Evolutionary conservation across 2,329 filamentous ascomycete genomes (phyloP), one percentile per base, ranked within the genome.

Genomic region (Neocucurbitaria cava): DNA sequence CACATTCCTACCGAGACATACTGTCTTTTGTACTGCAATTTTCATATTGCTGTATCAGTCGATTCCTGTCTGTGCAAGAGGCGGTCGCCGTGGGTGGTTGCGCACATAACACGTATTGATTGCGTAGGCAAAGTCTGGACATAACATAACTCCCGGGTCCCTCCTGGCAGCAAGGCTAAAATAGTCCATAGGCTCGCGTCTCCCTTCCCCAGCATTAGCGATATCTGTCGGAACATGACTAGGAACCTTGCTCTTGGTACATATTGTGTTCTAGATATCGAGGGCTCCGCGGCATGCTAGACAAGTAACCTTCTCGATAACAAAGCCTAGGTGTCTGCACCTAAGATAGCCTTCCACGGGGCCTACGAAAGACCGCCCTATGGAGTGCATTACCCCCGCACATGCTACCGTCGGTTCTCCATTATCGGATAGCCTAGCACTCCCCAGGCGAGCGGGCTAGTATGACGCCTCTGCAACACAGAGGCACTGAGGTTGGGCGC

Each of bases 121-220:
- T 62, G 62, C 62, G 61, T 69, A 69, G 56, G 43, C 38, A 46
- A 51, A 59, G 49, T 47, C 8, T 20, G 40, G 46, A 13, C 39
- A 56, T 59, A 59, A 56, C 61, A 63, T 58, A 48, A 45, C 15
- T n/a, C 38, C 28, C 38, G 26, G 36, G 49, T 44, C 40, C 31
- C 46, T 42, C 33, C 47, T 36, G 48, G n/a, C 36, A 9, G 41
- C 35, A 47, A 33, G 52, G 62, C 55, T 44, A 59, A 62, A 60
- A 59, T 62, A 63, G 62, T 52, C 42, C 28, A 17, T 42, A 26
- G 48, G 24, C 55, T 56, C 45, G 49, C 58, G 55, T 59, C 13
- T 38, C 30, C 46, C 50, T 50, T 6, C 24, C 41, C 41, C 6
- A 30, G 15, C 21, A 30, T 20, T 1, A 31, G n/a, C 18, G 11